Base-by-base conservation (phyloP, 352 stramenopile genomes). In the Globisporangium okanoganense region DNA sequence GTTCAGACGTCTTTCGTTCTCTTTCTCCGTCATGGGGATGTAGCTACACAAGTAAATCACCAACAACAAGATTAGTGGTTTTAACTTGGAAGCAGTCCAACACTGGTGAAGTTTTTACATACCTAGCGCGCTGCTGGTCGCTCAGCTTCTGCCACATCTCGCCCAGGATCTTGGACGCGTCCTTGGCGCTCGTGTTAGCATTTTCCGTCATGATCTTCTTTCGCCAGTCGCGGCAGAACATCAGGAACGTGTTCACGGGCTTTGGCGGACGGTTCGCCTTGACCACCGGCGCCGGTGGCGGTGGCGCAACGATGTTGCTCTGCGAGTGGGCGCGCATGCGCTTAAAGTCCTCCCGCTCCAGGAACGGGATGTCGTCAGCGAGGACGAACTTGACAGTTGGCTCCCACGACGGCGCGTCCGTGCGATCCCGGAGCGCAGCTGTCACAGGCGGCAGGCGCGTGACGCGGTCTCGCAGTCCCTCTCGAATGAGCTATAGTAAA, bases 111-210 rank as follows among this genome's bases (percentile, higher is more conserved):
- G 8, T 5, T 2, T 43, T 18, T 14, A 43, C 13, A 41, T 58
- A 80, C 79, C 74, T 89, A 14, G 84, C 84, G 20, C 81, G 81
- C 59, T 93, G 69, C 48, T 91, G 74, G 56, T 93, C 84, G 10
- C 76, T 86, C 10, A 93, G 66, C 51, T 93, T 93, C 55, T 93
- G 79, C 84, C 84, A 93, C 79, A 91, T 93, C 58, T 91, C 84
- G 27, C 84, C 84, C 18, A 93, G 66, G 55, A 93, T 85, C 61
- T 88, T 91, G 13, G 84, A 93, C 41, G 84, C 81, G 65, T 91
- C 84, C 43, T 93, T 93, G 13, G 84, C 84, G 25, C 73, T 93
- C 10, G 78, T 86, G 60, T 76, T 85, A 31, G 76, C 76, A 60
- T 90, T 76, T 24, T 88, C 74, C 22, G 67, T 73, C 83, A 92